Percentiles rank a stretch among this genome's conserved stretches.
phyloP scores from a whole-genome alignment of 1,284 basidiomycete species.

The Rhodotorula mucilaginosa region DNA sequence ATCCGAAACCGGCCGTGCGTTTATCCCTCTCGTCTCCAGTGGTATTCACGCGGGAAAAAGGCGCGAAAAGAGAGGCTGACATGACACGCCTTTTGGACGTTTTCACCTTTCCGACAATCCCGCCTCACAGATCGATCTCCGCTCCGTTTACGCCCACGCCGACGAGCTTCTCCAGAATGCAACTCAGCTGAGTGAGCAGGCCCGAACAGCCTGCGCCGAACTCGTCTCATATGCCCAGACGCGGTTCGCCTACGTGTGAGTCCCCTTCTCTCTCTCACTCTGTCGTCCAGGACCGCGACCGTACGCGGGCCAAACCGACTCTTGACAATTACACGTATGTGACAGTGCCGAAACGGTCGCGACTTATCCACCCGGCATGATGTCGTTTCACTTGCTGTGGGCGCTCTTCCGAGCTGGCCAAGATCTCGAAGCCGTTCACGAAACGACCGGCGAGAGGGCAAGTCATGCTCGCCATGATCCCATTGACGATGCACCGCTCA shows the following conservation, averaged over 20 bases:
- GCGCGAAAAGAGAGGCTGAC: not conserved
- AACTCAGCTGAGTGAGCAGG: not conserved
- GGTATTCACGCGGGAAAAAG: not conserved
- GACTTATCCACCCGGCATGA: slow-evolving; percentile 6
- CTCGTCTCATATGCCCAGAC: slow-evolving; percentile 3
- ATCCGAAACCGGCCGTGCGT: slow-evolving; percentile 1
- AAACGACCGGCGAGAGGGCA: slow-evolving; percentile 14
- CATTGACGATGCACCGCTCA: too few species aligned
- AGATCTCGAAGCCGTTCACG: slow-evolving; percentile 21
- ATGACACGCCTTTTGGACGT: too few species aligned
- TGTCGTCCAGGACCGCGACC: too few species aligned
- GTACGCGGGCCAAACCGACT: too few species aligned
- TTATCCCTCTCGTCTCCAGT: not conserved
- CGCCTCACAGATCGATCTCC: too few species aligned
- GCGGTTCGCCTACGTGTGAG: slow-evolving; percentile 19
- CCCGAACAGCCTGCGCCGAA: too few species aligned
- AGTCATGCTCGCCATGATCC: too few species aligned
- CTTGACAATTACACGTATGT: too few species aligned
- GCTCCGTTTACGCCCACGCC: not conserved
- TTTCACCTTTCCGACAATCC: too few species aligned
- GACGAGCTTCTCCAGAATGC: not conserved
- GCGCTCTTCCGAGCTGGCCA: slow-evolving; percentile 4
- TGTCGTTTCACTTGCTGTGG: slow-evolving; percentile 19
- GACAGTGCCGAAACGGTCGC: slow-evolving; percentile 7
- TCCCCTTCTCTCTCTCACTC: not conserved